Percentiles rank a stretch among this genome's conserved stretches.
These are phyloP conservation scores for Dillenia turbinata DNA, from an alignment of 164 flowering plant species.

Conservation along the genomic window DNA sequence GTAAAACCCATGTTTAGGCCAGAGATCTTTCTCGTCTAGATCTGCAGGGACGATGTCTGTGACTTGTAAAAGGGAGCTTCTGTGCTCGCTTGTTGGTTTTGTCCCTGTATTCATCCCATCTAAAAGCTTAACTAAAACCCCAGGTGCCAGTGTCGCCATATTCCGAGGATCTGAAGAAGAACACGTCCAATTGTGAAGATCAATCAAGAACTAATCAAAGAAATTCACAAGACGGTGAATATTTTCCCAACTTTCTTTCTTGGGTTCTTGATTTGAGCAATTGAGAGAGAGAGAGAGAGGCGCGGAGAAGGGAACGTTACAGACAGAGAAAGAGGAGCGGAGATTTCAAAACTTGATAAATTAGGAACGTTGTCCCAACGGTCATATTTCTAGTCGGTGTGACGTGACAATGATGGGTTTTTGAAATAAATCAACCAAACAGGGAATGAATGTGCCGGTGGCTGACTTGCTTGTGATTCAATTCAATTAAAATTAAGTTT, in stretches of 20 bases:
- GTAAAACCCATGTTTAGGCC: slow-evolving; percentile 85
- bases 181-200: too few relatives aligned
- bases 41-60: slow-evolving; percentile 95
- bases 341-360: background rate
- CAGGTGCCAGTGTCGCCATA: slow-evolving; percentile 87
- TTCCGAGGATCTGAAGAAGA: too few relatives aligned
- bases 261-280: too few relatives aligned
- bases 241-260: too few relatives aligned
- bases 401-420: background rate
- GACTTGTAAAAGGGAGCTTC: slow-evolving; percentile 84
- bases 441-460: too few relatives aligned
- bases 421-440: too few relatives aligned
- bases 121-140: slow-evolving; percentile 76
- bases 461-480: too few relatives aligned
- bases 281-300: background rate
- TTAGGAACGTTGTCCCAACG: slow-evolving; percentile 34
- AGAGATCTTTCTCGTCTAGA: slow-evolving; percentile 82
- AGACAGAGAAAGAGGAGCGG: too few relatives aligned
- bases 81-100: slow-evolving; percentile 76
- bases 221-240: too few relatives aligned
- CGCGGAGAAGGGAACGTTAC: slow-evolving; percentile 2
- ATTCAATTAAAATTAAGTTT: too few relatives aligned
- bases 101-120: slow-evolving; percentile 68
- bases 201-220: too few relatives aligned
- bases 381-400: slow-evolving; percentile 14